Percentiles rank a stretch among this genome's conserved stretches.
These are phyloP conservation scores for Curvularia lunata DNA, from an alignment of 2,329 filamentous ascomycete species.

Conservation along the genomic window DNA sequence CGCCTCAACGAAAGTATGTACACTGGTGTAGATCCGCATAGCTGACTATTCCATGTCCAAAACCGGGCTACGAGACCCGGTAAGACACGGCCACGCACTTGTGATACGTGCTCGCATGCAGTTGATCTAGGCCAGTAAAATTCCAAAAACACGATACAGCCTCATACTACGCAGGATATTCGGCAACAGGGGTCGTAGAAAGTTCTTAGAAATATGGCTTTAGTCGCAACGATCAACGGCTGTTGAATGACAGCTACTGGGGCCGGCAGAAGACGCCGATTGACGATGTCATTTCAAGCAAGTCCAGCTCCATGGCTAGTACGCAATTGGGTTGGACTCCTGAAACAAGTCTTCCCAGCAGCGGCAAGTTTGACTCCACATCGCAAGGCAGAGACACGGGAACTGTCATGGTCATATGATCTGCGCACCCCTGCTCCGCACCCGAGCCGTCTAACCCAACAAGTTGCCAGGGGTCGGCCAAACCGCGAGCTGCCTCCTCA, in stretches of 20 bases:
- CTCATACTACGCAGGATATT: neutral
- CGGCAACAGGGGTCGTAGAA: constrained; percentile 15
- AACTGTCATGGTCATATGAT: neutral
- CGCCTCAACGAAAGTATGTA: neutral
- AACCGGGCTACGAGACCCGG: constrained; percentile 8
- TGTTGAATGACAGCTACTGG: constrained; percentile 5
- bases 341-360: constrained; percentile 6
- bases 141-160: constrained; percentile 6
- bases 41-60: constrained; percentile 16
- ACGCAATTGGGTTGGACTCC: constrained; percentile 8
- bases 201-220: neutral
- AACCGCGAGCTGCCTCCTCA: neutral
- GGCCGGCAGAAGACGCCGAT: neutral
- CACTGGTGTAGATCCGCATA: constrained; percentile 8
- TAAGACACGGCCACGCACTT: constrained; percentile 1
- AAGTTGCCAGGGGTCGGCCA: neutral
- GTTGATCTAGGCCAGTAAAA: constrained; percentile 16
- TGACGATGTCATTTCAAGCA: neutral
- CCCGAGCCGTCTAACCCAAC: neutral
- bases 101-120: constrained; percentile 5
- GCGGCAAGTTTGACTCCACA: neutral
- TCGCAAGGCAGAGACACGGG: neutral
- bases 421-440: constrained; percentile 7
- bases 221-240: constrained; percentile 3
- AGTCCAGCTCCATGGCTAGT: neutral